A percentile compares a stretch with the other conserved stretches of the same genome.
These are phyloP conservation scores for Trypanosoma mega DNA, from an alignment of 208 protist species.

Conservation along the genomic window DNA sequence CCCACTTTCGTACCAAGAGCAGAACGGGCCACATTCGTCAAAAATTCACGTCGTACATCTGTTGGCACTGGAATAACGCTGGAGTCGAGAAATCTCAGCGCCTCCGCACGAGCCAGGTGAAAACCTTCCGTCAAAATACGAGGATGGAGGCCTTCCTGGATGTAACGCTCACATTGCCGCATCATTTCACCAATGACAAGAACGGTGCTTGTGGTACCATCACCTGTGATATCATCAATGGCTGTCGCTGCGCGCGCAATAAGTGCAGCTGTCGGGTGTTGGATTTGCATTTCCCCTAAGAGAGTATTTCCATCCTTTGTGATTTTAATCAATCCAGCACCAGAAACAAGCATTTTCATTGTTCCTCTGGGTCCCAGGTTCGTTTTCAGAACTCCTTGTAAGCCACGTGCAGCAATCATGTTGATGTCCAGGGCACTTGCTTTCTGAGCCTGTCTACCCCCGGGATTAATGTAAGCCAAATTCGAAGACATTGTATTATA, in stretches of 20 bases:
- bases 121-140: constrained; percentile 98
- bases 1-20: constrained; percentile 95
- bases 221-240: constrained; percentile 99
- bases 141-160: constrained; percentile 99
- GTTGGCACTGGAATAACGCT: constrained; percentile 70
- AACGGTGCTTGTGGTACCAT: constrained; percentile 99
- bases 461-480: constrained; percentile 90
- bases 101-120: constrained; percentile 93
- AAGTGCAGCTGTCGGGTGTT: constrained; percentile 99
- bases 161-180: constrained; percentile 97
- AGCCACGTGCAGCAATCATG: constrained; percentile 97
- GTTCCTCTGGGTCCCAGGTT: constrained; percentile 99
- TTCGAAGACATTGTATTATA: constrained; percentile 48
- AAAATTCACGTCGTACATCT: constrained; percentile 86
- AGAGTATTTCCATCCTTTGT: constrained; percentile 99
- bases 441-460: constrained; percentile 79
- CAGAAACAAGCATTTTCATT: constrained; percentile 99
- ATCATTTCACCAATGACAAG: constrained; percentile 99
- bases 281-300: constrained; percentile 99
- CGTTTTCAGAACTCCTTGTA: constrained; percentile 98
- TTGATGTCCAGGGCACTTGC: constrained; percentile 97
- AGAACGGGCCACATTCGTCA: constrained; percentile 96
- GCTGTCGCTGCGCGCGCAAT: constrained; percentile 99
- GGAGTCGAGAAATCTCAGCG: constrained; percentile 89
- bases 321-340: constrained; percentile 99